Evolutionary conservation across 176 grass and related monocot species (phyloP).

Genomic region (Zea luxurians): DNA sequence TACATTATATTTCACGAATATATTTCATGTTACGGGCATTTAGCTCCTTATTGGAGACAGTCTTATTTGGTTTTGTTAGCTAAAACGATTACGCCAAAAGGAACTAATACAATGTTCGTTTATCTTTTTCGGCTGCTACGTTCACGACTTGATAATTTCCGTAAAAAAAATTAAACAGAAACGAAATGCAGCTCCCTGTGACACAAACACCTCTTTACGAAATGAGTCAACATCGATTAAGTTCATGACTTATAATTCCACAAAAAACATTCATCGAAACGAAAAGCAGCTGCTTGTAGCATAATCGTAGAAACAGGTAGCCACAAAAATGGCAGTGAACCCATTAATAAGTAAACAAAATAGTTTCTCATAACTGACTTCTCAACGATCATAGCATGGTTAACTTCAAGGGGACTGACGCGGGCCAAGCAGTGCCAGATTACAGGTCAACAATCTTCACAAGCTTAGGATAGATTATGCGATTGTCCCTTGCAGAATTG

Average conservation of each 20-base stretch:
- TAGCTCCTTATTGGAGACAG: no score
- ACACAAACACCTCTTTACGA: no score
- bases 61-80: no score
- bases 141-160: no score
- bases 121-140: no score
- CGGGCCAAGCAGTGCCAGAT: neutral
- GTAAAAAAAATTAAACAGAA: no score
- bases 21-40: no score
- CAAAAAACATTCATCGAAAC: neutral
- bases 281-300: neutral
- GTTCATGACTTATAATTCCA: neutral
- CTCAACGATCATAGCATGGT: neutral
- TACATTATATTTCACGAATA: no score
- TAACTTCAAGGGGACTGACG: neutral
- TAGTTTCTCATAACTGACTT: neutral
- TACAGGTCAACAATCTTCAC: constrained; percentile 61
- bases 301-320: neutral
- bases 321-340: constrained; percentile 3
- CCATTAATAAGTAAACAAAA: neutral
- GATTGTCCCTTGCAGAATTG: constrained; percentile 87
- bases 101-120: no score
- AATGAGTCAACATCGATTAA: neutral
- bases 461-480: constrained; percentile 84
- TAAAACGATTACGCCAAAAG: no score
- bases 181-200: no score